Evolutionary conservation across 208 protist species (phyloP).

Genomic region (Trypanosoma vivax): DNA sequence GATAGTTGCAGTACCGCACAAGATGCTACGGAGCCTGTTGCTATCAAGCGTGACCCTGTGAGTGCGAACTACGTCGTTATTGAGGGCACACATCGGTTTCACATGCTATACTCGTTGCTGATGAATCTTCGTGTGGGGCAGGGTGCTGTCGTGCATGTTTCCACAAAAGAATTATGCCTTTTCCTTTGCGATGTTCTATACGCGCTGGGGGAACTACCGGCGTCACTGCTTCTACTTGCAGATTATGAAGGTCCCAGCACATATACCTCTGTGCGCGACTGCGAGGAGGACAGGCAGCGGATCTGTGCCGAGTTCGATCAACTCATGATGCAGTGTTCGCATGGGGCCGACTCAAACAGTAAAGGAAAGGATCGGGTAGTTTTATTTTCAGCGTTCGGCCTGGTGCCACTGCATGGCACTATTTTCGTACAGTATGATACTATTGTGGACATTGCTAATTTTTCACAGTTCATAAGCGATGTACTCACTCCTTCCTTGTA

Average conservation of each 20-base stretch:
- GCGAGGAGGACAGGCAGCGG: slow-evolving; percentile 23
- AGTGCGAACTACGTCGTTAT: slow-evolving; percentile 57
- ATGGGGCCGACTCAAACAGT: neutral
- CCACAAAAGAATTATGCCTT: slow-evolving; percentile 46
- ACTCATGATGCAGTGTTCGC: slow-evolving; percentile 13
- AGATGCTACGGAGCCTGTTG: neutral
- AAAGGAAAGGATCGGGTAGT: slow-evolving; percentile 34
- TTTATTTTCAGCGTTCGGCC: slow-evolving; percentile 50
- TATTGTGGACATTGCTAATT: slow-evolving; percentile 54
- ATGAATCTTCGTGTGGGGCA: slow-evolving; percentile 30
- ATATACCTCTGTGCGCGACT: slow-evolving; percentile 28
- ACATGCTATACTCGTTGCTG: slow-evolving; percentile 53
- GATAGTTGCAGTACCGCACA: neutral
- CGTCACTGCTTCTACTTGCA: slow-evolving; percentile 33
- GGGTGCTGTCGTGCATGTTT: slow-evolving; percentile 59
- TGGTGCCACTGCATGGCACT: slow-evolving; percentile 37
- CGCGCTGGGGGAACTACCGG: slow-evolving; percentile 34
- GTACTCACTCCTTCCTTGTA: slow-evolving; percentile 31
- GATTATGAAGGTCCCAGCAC: slow-evolving; percentile 59
- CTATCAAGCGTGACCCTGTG: slow-evolving; percentile 16
- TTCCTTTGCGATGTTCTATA: slow-evolving; percentile 60
- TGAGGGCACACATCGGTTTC: slow-evolving; percentile 49
- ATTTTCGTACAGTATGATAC: slow-evolving; percentile 66
- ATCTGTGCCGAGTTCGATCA: slow-evolving; percentile 39
- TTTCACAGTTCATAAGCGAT: slow-evolving; percentile 50